Conservation (phyloP, 768 basidiomycete genomes). For the Hypholoma sublateritium region DNA sequence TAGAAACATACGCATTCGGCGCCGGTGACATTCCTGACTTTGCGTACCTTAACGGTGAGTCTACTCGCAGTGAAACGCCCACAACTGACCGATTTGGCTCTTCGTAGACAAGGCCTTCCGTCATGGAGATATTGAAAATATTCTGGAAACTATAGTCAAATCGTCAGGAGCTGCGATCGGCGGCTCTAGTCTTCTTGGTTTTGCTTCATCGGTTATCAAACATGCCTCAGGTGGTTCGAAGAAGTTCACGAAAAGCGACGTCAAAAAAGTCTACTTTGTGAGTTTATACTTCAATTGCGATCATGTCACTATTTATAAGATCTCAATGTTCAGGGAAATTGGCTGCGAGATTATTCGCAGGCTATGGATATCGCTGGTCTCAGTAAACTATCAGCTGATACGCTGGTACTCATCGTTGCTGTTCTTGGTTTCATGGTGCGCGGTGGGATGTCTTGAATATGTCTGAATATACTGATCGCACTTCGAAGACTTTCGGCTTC, state of each 20-base stretch:
- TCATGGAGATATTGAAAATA: conserved; percentile 76
- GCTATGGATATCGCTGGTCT: conserved; percentile 74
- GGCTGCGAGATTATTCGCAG: conserved; percentile 73
- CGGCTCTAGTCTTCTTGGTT: conserved; percentile 48
- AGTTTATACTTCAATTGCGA: conserved; percentile 14
- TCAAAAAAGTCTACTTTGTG: conserved; percentile 69
- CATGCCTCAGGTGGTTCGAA: conserved; percentile 52
- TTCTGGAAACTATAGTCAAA: conserved; percentile 61
- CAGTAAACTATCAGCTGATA: conserved; percentile 63
- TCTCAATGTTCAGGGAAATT: conserved; percentile 48
- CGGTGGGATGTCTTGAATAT: not conserved
- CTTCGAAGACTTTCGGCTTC: conserved; percentile 54
- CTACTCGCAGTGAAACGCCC: not conserved
- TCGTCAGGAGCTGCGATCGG: conserved; percentile 40
- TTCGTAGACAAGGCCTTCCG: conserved; percentile 65
- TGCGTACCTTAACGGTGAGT: conserved; percentile 60
- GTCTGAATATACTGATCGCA: not conserved
- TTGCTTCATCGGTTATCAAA: conserved; percentile 47
- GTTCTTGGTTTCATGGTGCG: conserved; percentile 58
- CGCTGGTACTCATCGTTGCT: conserved; percentile 57
- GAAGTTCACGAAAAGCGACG: conserved; percentile 64
- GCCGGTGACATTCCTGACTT: conserved; percentile 75
- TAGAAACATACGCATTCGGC: conserved; percentile 50
- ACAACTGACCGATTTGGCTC: conserved; percentile 2
- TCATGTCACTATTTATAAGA: not conserved